Base-by-base conservation (phyloP, 495 filamentous ascomycete species). In the Evernia prunastri region DNA sequence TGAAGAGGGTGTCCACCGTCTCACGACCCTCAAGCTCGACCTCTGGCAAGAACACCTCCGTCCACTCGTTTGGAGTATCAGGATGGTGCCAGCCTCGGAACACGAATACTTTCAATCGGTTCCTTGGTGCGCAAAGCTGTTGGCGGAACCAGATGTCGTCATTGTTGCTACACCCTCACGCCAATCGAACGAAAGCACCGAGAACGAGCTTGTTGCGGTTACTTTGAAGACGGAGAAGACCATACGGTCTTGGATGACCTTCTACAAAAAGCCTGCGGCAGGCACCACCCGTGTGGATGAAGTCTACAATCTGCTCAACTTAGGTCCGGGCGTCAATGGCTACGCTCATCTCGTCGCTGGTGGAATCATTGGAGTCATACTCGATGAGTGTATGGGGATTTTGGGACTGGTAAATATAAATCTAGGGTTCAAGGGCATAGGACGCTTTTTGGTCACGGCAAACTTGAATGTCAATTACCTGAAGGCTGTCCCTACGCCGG, bases 341-440 rank as follows among this genome's bases (percentile, higher is more conserved):
- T 80, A 80, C 64, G 73, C 80, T n/a, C 72, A 77, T 20, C 76
- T 84, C 29, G 75, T 78, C 36, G 86, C 89, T 70, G 86, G 86
- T 23, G 86, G 84, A 25, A 78, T 86, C 49, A 76, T 85, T 25
- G 78, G 78, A n/a, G 79, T 82, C 2, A 72, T 90, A 31, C 67
- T 89, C 36, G 85, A 87, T 64, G 82, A 85, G 66, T 72, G 73
- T 8, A 79, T 81, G 68, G 84, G 84, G 1, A 17, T 35, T 0
- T 49, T 64, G 35, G 74, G 81, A 17, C 63, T 86, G 17, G 69
- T 82, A 8, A 70, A 74, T 18, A 59, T 77, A n/a, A 84, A 83
- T 66, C 67, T 77, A 61, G 70, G 70, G 29, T 63, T 70, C 2
- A 72, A 71, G 43, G 63, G 25, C 58, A 64, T 72, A 13, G 51